Conservation (phyloP, 306 rosid genomes). For the Trifolium dubium region DNA sequence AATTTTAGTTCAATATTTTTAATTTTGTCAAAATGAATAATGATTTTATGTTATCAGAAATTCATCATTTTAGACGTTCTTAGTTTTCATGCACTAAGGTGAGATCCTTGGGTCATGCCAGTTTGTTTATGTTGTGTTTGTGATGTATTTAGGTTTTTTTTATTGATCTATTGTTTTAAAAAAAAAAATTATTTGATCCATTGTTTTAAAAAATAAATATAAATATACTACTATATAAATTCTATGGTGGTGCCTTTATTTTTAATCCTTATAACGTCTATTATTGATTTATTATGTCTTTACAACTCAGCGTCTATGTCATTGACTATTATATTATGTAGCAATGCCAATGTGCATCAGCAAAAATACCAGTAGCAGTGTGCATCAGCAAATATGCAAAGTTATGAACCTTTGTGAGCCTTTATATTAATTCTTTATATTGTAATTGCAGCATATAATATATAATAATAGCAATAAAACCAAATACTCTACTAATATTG, state of each 20-base stretch:
- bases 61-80: too few species aligned
- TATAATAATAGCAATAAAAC: too few species aligned
- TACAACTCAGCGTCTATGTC: neutral
- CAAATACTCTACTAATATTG: neutral
- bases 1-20: neutral
- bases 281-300: neutral
- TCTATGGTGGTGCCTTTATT: neutral
- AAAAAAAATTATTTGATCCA: too few species aligned
- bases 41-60: too few species aligned
- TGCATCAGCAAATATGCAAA: neutral
- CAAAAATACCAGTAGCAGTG: neutral
- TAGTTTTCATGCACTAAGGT: too few species aligned
- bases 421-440: neutral
- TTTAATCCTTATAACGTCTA: neutral
- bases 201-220: too few species aligned
- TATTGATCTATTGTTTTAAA: too few species aligned
- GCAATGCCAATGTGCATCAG: neutral
- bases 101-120: too few species aligned
- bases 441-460: neutral
- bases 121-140: too few species aligned
- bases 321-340: neutral
- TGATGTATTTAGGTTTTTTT: too few species aligned
- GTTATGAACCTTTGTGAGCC: conserved; percentile 5
- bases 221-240: too few species aligned
- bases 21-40: too few species aligned